These are phyloP conservation scores for Henningerozyma blattae DNA, from an alignment of 805 yeast species.

Conservation along the genomic window DNA sequence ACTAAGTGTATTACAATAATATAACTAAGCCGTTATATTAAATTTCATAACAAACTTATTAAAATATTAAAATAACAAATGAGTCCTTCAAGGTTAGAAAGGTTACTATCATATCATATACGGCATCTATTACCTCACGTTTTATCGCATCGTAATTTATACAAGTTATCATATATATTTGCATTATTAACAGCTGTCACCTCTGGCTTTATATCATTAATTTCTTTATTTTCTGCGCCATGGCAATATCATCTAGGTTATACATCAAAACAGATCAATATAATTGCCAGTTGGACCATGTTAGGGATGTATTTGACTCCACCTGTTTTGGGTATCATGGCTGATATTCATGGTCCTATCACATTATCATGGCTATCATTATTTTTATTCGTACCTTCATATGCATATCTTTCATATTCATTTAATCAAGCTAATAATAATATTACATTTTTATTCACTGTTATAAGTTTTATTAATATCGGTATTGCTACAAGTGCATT, in stretches of 20 bases:
- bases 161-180: constrained; percentile 39
- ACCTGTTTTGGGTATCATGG: constrained; percentile 70
- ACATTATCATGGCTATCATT: constrained; percentile 51
- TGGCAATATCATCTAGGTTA: constrained; percentile 49
- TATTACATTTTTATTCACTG: constrained; percentile 24
- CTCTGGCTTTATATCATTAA: constrained; percentile 73
- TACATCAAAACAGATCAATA: constrained; percentile 55
- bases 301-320: constrained; percentile 77
- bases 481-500: constrained; percentile 66
- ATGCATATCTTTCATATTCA: constrained; percentile 34
- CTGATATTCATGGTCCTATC: constrained; percentile 80
- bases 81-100: constrained; percentile 16
- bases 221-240: constrained; percentile 66
- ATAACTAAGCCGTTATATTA: too few relatives aligned
- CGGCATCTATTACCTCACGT: constrained; percentile 31
- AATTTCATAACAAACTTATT: too few relatives aligned
- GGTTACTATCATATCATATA: constrained; percentile 32
- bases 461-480: constrained; percentile 42
- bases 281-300: constrained; percentile 61
- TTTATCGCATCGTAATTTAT: constrained; percentile 30
- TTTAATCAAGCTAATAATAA: constrained; percentile 20
- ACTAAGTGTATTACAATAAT: too few relatives aligned
- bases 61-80: too few relatives aligned
- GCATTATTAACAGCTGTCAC: constrained; percentile 56
- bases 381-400: constrained; percentile 56